Conservation (phyloP, 202 grass and related monocot species). For the Brachypodium distachyon region DNA sequence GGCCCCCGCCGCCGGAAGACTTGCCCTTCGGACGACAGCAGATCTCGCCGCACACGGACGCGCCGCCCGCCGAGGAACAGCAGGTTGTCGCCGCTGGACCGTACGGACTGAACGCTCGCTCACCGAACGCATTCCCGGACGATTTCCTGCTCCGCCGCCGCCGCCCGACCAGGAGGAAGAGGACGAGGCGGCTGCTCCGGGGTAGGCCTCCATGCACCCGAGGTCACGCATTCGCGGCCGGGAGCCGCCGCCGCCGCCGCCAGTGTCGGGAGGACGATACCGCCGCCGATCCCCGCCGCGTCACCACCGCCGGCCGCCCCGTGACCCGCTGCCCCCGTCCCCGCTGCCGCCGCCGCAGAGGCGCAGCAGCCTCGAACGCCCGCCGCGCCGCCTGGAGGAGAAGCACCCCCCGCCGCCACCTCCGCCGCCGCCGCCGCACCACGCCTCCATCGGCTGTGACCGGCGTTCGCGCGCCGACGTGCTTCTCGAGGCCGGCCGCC, state of each 20-base stretch:
- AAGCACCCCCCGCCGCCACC: not conserved
- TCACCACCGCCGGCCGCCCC: slow-evolving; percentile 1
- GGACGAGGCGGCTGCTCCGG: too few relatives aligned
- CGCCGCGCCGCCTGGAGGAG: not conserved
- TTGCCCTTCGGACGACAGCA: too few relatives aligned
- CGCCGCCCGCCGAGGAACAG: not conserved
- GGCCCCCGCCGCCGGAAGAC: not conserved
- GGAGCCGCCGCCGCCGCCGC: not conserved
- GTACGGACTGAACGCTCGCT: not conserved
- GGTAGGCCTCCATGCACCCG: not conserved
- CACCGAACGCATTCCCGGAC: not conserved
- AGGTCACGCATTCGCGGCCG: not conserved
- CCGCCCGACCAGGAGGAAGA: too few relatives aligned
- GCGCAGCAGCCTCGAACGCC: slow-evolving; percentile 31
- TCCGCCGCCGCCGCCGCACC: not conserved
- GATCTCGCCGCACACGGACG: too few relatives aligned
- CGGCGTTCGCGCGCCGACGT: slow-evolving; percentile 5
- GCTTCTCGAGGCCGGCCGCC: slow-evolving; percentile 47
- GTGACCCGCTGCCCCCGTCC: not conserved
- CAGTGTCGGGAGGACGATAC: slow-evolving; percentile 1
- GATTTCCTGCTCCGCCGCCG: too few relatives aligned
- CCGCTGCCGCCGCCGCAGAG: not conserved
- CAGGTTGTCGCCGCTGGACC: too few relatives aligned
- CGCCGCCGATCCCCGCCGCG: slow-evolving; percentile 12
- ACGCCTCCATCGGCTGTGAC: not conserved